Conservation (phyloP, 2,329 filamentous ascomycete genomes). For the Sarocladiaceae sp. region DNA sequence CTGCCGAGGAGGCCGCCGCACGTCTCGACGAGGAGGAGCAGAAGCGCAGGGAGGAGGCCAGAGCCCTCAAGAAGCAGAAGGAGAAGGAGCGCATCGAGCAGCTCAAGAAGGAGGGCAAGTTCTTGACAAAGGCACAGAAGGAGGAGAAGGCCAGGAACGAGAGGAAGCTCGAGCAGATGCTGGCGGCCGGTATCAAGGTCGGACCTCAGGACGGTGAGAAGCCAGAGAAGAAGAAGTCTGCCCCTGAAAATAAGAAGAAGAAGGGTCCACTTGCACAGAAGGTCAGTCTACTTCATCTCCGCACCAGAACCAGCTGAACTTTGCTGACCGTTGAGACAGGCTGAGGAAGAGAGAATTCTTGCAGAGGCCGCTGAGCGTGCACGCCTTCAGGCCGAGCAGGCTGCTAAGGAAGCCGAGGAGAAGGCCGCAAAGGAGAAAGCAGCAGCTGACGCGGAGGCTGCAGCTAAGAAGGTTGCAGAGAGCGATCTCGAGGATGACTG, state of each 20-base stretch:
- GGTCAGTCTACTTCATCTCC: constrained; percentile 28
- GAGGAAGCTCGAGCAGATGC: constrained; percentile 77
- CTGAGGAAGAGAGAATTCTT: constrained; percentile 71
- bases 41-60: constrained; percentile 65
- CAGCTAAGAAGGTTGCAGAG: constrained; percentile 45
- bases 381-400: constrained; percentile 59
- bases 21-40: constrained; percentile 58
- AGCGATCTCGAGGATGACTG: constrained; percentile 75
- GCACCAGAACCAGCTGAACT: neutral
- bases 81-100: constrained; percentile 84
- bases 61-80: constrained; percentile 72
- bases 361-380: constrained; percentile 74
- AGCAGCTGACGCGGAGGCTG: constrained; percentile 48
- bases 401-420: constrained; percentile 54
- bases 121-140: constrained; percentile 77
- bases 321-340: constrained; percentile 28
- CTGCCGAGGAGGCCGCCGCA: constrained; percentile 60
- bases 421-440: constrained; percentile 53
- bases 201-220: constrained; percentile 51
- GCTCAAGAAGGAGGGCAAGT: constrained; percentile 82
- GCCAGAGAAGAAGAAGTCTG: constrained; percentile 71
- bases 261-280: constrained; percentile 38
- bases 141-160: constrained; percentile 76
- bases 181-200: constrained; percentile 69
- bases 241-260: constrained; percentile 72